A percentile compares a stretch with the other conserved stretches of the same genome.
phyloP scores from a whole-genome alignment of 257 asterid genomes.

The Prunella vulgaris region DNA sequence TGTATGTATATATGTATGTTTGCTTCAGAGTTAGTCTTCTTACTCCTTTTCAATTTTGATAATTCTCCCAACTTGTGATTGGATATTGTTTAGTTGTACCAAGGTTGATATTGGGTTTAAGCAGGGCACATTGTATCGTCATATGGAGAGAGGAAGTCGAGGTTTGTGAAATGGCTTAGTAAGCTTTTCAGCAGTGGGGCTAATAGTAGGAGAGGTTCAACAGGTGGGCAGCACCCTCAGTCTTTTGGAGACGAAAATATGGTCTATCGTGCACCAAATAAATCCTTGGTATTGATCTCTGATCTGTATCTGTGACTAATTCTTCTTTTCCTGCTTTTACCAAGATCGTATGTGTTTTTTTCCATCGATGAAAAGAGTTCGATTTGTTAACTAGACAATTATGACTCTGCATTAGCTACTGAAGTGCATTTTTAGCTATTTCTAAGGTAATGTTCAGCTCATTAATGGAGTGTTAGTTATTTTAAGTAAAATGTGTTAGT shows the following conservation, averaged over 20 bases:
- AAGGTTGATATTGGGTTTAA: slow-evolving; percentile 31
- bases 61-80: too few relatives aligned
- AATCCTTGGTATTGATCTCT: slow-evolving; percentile 50
- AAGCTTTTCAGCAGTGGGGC: slow-evolving; percentile 71
- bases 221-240: slow-evolving; percentile 58
- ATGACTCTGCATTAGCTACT: too few relatives aligned
- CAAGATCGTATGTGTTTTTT: background rate
- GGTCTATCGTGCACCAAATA: slow-evolving; percentile 61
- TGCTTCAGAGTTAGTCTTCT: background rate
- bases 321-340: background rate
- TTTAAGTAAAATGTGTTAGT: too few relatives aligned
- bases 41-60: background rate
- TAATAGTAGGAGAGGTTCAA: slow-evolving; percentile 30
- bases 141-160: slow-evolving; percentile 75
- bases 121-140: slow-evolving; percentile 70
- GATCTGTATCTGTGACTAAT: background rate
- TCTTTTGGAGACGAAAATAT: slow-evolving; percentile 77
- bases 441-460: too few relatives aligned
- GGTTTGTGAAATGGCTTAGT: slow-evolving; percentile 85
- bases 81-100: too few relatives aligned
- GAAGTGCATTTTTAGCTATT: too few relatives aligned
- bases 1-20: slow-evolving; percentile 5
- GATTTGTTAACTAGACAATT: background rate
- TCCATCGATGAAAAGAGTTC: background rate
- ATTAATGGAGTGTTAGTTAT: too few relatives aligned